phyloP scores from a whole-genome alignment of 2,329 filamentous ascomycete genomes.

The Colletotrichum agaves region DNA sequence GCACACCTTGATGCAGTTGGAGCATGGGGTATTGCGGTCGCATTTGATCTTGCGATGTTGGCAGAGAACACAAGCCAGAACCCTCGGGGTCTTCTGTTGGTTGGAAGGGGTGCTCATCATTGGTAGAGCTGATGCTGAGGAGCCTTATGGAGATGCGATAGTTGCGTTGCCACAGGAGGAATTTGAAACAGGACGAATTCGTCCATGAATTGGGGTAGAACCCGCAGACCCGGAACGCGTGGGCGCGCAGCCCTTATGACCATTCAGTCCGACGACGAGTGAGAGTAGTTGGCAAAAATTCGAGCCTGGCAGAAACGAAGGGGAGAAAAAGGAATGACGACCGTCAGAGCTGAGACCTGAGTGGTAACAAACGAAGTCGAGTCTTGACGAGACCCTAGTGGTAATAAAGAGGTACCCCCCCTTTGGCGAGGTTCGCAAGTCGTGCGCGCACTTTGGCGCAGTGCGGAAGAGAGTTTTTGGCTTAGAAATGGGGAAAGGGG shows the following conservation, averaged over 20 bases:
- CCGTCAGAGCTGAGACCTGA: not conserved
- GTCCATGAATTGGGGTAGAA: conserved; percentile 27
- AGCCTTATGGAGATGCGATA: conserved; percentile 15
- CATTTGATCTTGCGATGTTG: conserved; percentile 73
- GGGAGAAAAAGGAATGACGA: conserved; percentile 2
- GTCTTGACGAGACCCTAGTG: conserved; percentile 23
- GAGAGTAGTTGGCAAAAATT: conserved; percentile 5
- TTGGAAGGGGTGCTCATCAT: conserved; percentile 32
- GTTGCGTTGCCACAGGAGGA: conserved; percentile 19
- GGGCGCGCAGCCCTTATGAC: conserved; percentile 36
- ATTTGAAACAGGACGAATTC: conserved; percentile 20
- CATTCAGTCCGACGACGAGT: conserved; percentile 5
- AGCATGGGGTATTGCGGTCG: conserved; percentile 67
- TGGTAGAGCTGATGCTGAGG: conserved; percentile 26
- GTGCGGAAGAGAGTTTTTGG: conserved; percentile 20
- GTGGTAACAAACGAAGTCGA: conserved; percentile 24
- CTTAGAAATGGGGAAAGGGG: conserved; percentile 34
- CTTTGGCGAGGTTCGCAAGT: conserved; percentile 20
- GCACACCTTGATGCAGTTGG: conserved; percentile 69
- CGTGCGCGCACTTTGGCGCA: conserved; percentile 8
- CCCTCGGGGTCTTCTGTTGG: conserved; percentile 53
- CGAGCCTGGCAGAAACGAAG: not conserved
- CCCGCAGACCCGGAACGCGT: conserved; percentile 20
- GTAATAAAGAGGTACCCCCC: conserved; percentile 2
- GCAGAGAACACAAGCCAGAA: conserved; percentile 67